Evolutionary conservation across 202 grass and related monocot species (phyloP).

Genomic region (Alloteropsis angusta): DNA sequence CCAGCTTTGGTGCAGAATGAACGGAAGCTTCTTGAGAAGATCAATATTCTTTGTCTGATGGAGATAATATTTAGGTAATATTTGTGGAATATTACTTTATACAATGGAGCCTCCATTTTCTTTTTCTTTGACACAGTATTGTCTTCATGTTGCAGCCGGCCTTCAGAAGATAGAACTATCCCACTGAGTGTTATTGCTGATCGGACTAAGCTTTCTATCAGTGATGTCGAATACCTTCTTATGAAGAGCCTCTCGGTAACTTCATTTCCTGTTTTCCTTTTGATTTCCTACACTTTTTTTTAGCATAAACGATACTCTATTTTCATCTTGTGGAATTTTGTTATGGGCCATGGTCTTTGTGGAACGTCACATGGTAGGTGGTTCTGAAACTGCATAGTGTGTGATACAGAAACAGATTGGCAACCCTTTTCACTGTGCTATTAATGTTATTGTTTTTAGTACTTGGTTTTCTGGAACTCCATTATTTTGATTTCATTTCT

Average conservation of each 20-base stretch:
- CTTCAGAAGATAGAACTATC: slow-evolving; percentile 89
- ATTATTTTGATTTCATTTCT: neutral
- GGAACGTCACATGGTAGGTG: neutral
- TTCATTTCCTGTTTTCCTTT: neutral
- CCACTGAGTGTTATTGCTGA: slow-evolving; percentile 76
- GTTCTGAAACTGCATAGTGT: neutral
- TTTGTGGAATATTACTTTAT: neutral
- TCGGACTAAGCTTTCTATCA: slow-evolving; percentile 68
- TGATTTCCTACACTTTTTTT: neutral
- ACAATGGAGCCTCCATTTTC: neutral
- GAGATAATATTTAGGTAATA: slow-evolving; percentile 95
- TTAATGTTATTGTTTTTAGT: neutral
- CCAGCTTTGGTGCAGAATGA: slow-evolving; percentile 84
- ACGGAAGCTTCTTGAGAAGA: slow-evolving; percentile 86
- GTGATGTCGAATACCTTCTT: slow-evolving; percentile 82
- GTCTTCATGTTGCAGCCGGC: slow-evolving; percentile 39
- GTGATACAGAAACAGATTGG: neutral
- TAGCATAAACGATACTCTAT: neutral
- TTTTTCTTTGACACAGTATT: neutral
- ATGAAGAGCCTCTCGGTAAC: slow-evolving; percentile 99
- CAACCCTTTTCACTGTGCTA: neutral
- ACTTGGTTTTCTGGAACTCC: neutral
- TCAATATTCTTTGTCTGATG: slow-evolving; percentile 97
- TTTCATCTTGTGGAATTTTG: neutral
- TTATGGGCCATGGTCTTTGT: neutral